A percentile compares a stretch with the other conserved stretches of the same genome.
These are phyloP conservation scores for Aspergillus ellipticus DNA, from an alignment of 495 filamentous ascomycete species.

Conservation along the genomic window DNA sequence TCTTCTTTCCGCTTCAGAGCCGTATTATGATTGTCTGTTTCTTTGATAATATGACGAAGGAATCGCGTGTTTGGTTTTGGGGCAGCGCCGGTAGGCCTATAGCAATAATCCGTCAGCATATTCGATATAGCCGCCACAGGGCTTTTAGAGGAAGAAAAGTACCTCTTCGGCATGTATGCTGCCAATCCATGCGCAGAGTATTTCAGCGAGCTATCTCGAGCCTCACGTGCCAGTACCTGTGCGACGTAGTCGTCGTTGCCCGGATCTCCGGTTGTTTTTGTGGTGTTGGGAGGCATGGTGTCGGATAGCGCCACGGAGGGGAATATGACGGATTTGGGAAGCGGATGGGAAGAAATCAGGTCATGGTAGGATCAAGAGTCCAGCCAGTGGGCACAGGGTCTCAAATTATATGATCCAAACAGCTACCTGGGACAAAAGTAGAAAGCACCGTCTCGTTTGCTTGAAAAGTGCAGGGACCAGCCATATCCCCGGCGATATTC, in stretches of 20 bases:
- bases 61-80: slow-evolving; percentile 92
- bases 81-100: slow-evolving; percentile 56
- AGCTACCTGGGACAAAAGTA: background rate
- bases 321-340: background rate
- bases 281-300: slow-evolving; percentile 18
- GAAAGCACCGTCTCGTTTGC: background rate
- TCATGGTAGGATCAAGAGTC: background rate
- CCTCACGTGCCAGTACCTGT: slow-evolving; percentile 67
- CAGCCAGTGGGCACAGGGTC: background rate
- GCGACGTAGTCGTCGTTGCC: slow-evolving; percentile 74
- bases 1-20: slow-evolving; percentile 80
- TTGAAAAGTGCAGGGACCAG: background rate
- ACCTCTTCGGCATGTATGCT: slow-evolving; percentile 70
- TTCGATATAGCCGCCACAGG: background rate
- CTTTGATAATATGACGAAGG: slow-evolving; percentile 79
- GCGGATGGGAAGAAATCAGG: background rate
- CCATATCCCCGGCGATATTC: background rate
- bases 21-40: slow-evolving; percentile 86
- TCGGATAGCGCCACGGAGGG: background rate
- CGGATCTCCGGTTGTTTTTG: slow-evolving; percentile 28
- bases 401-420: background rate
- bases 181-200: slow-evolving; percentile 71
- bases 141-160: slow-evolving; percentile 14
- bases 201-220: slow-evolving; percentile 61
- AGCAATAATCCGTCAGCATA: slow-evolving; percentile 7